phyloP scores from a whole-genome alignment of 306 rosid genomes.

The Alnus rubra region DNA sequence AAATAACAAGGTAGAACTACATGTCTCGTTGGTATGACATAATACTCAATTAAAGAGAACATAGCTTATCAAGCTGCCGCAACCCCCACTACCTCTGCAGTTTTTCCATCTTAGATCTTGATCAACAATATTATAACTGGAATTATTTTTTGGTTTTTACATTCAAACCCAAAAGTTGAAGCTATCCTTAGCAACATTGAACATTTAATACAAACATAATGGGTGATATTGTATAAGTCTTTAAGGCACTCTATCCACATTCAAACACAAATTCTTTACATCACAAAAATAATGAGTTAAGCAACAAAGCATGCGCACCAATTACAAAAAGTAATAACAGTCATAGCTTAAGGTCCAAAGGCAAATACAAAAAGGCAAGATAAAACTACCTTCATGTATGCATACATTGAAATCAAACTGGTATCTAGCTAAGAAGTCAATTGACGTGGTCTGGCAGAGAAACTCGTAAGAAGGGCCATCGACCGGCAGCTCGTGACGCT shows the following conservation, averaged over 20 bases:
- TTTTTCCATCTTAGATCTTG: too few relatives aligned
- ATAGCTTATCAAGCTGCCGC: neutral
- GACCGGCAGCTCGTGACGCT: constrained; percentile 63
- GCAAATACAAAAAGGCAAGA: constrained; percentile 28
- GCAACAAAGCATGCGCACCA: neutral
- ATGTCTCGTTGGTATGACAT: neutral
- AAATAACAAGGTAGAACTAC: constrained; percentile 7
- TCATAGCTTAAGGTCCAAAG: neutral
- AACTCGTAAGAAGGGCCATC: constrained; percentile 62
- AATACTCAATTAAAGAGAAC: neutral
- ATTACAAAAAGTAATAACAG: neutral
- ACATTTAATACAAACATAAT: too few relatives aligned
- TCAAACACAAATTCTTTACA: neutral
- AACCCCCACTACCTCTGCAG: neutral
- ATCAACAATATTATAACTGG: too few relatives aligned
- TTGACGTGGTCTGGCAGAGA: constrained; percentile 86
- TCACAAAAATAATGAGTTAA: neutral
- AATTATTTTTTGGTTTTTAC: neutral
- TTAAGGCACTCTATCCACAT: neutral
- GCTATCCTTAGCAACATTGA: neutral
- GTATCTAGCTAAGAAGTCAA: constrained; percentile 87
- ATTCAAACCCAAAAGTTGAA: neutral
- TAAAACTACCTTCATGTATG: constrained; percentile 71
- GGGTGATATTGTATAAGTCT: neutral
- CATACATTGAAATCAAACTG: constrained; percentile 90